Conservation (phyloP, 1,284 basidiomycete genomes). For the Bondarzewia mesenterica region DNA sequence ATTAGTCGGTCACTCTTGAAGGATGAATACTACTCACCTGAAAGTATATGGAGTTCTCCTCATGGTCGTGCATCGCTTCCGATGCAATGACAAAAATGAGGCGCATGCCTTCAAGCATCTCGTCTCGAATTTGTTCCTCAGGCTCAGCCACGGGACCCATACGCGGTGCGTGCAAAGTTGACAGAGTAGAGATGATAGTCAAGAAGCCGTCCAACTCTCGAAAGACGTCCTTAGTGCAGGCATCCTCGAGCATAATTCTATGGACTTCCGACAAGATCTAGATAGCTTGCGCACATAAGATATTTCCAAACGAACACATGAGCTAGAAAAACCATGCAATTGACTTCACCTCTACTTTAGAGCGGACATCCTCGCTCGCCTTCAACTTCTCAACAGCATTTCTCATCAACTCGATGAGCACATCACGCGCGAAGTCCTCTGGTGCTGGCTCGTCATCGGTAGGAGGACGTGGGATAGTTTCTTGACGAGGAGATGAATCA, state of each 20-base stretch:
- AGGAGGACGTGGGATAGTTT: conserved; percentile 12
- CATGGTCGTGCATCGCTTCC: conserved; percentile 51
- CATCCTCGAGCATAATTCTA: conserved; percentile 49
- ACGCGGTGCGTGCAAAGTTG: conserved; percentile 37
- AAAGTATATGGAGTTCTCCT: conserved; percentile 56
- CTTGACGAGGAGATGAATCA: conserved; percentile 11
- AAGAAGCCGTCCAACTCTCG: conserved; percentile 75
- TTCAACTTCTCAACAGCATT: conserved; percentile 61
- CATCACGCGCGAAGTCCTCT: conserved; percentile 67
- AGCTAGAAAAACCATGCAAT: too few species aligned
- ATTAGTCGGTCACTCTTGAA: conserved; percentile 2
- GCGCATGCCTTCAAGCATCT: conserved; percentile 45
- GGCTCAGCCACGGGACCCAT: conserved; percentile 28
- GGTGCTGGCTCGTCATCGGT: conserved; percentile 39
- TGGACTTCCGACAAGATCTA: conserved; percentile 58
- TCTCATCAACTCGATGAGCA: conserved; percentile 62
- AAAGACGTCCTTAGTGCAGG: conserved; percentile 64
- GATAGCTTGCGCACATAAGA: background rate
- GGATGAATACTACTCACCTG: conserved; percentile 40
- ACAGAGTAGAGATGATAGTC: conserved; percentile 60
- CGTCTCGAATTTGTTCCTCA: conserved; percentile 32
- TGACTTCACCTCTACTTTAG: conserved; percentile 42
- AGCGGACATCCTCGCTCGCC: conserved; percentile 34
- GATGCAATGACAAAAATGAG: conserved; percentile 54
- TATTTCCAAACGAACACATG: too few species aligned